Percentiles rank a stretch among this genome's conserved stretches.
Conservation (phyloP, 768 basidiomycete genomes). For the Omphalotus guepiniiformis region DNA sequence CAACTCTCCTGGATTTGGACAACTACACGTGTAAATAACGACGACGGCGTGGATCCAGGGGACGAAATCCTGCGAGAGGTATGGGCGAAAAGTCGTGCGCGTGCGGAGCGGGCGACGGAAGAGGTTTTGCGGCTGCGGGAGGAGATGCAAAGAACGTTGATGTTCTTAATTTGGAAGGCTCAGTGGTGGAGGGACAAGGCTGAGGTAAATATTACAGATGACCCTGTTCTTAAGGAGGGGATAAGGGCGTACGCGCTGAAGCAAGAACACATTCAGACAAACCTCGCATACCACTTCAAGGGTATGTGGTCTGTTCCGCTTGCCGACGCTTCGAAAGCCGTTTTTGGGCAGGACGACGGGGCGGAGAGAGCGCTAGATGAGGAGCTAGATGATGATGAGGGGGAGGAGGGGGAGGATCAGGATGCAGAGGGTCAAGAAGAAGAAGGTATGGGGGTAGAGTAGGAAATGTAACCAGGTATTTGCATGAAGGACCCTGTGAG, state of each 20-base stretch:
- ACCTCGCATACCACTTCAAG: background rate
- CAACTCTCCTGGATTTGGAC: background rate
- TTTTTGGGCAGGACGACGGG: no score
- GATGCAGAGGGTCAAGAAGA: no score
- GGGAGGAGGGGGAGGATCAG: no score
- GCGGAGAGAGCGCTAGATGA: no score
- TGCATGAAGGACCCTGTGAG: no score
- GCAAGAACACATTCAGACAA: background rate
- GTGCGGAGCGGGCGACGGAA: conserved; percentile 16
- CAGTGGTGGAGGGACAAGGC: conserved; percentile 13
- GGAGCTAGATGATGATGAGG: no score
- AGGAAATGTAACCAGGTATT: no score
- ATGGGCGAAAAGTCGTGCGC: conserved; percentile 21
- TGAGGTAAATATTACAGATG: background rate
- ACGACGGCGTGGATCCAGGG: background rate
- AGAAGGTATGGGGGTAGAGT: no score
- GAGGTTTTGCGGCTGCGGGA: conserved; percentile 21
- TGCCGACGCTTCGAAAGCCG: no score
- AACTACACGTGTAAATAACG: background rate
- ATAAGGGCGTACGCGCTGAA: background rate
- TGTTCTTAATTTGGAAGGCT: conserved; percentile 15
- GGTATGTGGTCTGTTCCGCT: background rate
- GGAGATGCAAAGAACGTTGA: conserved; percentile 19
- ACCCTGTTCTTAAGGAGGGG: background rate
- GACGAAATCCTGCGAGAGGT: conserved; percentile 17